Conservation (phyloP, 2,329 filamentous ascomycete species). For the Trichophyton equinum region DNA sequence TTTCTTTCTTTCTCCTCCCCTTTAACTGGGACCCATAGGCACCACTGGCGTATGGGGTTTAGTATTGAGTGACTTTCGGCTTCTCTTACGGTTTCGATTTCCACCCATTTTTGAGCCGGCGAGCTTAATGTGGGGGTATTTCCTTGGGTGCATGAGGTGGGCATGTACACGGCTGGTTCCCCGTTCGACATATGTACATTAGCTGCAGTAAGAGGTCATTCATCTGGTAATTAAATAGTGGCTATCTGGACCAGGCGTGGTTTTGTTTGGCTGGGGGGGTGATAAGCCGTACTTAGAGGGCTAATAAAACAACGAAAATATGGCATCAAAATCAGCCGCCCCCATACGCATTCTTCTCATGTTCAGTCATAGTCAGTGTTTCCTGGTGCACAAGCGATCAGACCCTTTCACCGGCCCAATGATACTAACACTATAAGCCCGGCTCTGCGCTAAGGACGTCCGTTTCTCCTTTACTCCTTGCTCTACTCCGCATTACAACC, state of each 20-base stretch:
- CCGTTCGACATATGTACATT: conserved; percentile 4
- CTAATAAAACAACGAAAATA: neutral
- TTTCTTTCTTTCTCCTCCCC: neutral
- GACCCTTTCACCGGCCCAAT: neutral
- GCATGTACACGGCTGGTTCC: conserved; percentile 2
- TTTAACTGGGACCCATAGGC: neutral
- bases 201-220: neutral
- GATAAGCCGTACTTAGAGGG: neutral
- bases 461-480: too few relatives aligned
- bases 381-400: neutral
- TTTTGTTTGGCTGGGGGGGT: neutral
- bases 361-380: neutral
- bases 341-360: neutral
- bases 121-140: neutral
- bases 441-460: too few relatives aligned
- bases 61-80: neutral
- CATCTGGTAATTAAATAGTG: neutral
- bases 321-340: neutral
- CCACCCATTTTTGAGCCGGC: neutral
- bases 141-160: conserved; percentile 4
- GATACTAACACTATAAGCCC: neutral
- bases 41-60: neutral
- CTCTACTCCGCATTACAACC: too few relatives aligned
- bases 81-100: neutral
- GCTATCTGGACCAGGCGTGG: neutral